A percentile compares a stretch with the other conserved stretches of the same genome.
These are phyloP conservation scores for Rhizophora apiculata DNA, from an alignment of 345 rosid species.

Conservation along the genomic window DNA sequence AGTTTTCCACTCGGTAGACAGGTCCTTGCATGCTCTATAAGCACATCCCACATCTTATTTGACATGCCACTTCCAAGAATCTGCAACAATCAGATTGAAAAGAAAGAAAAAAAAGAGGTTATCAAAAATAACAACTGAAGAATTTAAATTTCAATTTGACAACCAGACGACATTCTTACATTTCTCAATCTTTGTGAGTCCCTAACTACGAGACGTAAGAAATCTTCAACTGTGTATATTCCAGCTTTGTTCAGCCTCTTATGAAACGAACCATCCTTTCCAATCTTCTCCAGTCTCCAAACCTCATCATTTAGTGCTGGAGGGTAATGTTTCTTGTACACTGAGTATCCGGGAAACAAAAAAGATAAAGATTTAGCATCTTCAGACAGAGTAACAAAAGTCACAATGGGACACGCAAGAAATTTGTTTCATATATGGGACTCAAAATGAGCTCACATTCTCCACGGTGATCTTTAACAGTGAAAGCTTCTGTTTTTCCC, in stretches of 20 bases:
- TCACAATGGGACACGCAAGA: background rate
- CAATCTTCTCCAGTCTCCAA: slow-evolving; percentile 97
- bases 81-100: slow-evolving; percentile 36
- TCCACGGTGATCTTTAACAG: slow-evolving; percentile 37
- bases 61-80: slow-evolving; percentile 99
- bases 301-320: slow-evolving; percentile 86
- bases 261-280: slow-evolving; percentile 96
- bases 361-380: background rate
- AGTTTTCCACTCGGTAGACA: slow-evolving; percentile 75
- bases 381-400: background rate
- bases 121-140: slow-evolving; percentile 10
- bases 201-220: slow-evolving; percentile 71
- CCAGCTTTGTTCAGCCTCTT: slow-evolving; percentile 89
- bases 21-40: slow-evolving; percentile 90
- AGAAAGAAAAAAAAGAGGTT: slow-evolving; percentile 5
- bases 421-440: background rate
- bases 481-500: slow-evolving; percentile 41
- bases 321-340: slow-evolving; percentile 97
- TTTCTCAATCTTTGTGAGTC: slow-evolving; percentile 77
- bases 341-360: slow-evolving; percentile 30
- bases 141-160: slow-evolving; percentile 10
- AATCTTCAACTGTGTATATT: slow-evolving; percentile 78
- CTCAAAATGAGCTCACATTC: slow-evolving; percentile 25
- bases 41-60: slow-evolving; percentile 98
- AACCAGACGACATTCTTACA: slow-evolving; percentile 44